phyloP scores from a whole-genome alignment of 2,329 filamentous ascomycete genomes.

The Talaromyces sp. region DNA sequence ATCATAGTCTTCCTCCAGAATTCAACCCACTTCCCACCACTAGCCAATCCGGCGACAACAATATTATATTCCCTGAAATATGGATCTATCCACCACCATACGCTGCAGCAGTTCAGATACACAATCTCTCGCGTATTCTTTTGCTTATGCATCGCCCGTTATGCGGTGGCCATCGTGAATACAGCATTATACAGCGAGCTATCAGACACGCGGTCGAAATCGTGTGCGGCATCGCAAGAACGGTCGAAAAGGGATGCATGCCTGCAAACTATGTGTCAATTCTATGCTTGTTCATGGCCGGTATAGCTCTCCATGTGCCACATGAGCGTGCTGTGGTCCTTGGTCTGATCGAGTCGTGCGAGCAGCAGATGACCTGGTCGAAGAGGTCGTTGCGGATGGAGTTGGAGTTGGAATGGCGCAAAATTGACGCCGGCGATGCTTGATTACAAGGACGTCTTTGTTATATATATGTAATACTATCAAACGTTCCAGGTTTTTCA shows the following conservation, averaged over 20 bases:
- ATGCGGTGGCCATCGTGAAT: constrained; percentile 47
- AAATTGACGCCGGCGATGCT: constrained; percentile 15
- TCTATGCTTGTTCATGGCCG: constrained; percentile 24
- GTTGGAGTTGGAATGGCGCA: constrained; percentile 22
- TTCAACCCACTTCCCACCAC: constrained; percentile 39
- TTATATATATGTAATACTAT: too few species aligned
- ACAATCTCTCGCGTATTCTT: constrained; percentile 51
- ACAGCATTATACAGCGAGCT: constrained; percentile 22
- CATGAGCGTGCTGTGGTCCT: constrained; percentile 20
- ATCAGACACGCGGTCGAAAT: constrained; percentile 17
- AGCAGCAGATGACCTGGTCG: constrained; percentile 21
- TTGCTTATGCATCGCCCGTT: constrained; percentile 51
- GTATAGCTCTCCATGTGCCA: constrained; percentile 21
- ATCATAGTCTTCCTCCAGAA: constrained; percentile 36
- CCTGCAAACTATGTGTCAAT: constrained; percentile 20
- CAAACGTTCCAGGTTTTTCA: too few species aligned
- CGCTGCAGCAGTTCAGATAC: constrained; percentile 48
- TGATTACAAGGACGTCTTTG: too few species aligned
- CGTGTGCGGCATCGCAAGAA: constrained; percentile 24
- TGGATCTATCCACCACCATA: constrained; percentile 50
- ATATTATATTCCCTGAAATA: constrained; percentile 40
- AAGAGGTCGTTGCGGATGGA: constrained; percentile 18
- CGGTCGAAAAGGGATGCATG: constrained; percentile 16
- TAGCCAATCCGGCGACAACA: constrained; percentile 14
- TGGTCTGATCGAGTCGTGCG: constrained; percentile 19